Percentiles rank a stretch among this genome's conserved stretches.
phyloP scores from a whole-genome alignment of 495 filamentous ascomycete species.

The Astrothelium subdiscretum region DNA sequence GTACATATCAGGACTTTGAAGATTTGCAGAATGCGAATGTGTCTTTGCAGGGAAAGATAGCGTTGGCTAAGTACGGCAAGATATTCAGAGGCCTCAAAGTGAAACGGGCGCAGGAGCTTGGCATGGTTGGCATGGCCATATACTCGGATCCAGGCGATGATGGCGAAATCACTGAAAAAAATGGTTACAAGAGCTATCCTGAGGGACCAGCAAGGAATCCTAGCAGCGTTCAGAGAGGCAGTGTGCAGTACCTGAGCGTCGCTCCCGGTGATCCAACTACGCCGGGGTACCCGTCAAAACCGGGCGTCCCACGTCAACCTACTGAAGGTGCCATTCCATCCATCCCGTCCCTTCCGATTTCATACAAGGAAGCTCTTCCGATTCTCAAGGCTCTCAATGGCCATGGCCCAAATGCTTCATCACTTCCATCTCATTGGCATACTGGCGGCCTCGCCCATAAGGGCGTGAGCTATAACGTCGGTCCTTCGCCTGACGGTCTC shows the following conservation, averaged over 20 bases:
- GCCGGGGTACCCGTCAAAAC: conserved; percentile 87
- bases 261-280: conserved; percentile 68
- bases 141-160: conserved; percentile 89
- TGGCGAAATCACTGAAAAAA: conserved; percentile 64
- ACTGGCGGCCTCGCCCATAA: conserved; percentile 66
- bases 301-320: conserved; percentile 68
- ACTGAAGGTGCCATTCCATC: conserved; percentile 57
- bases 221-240: conserved; percentile 86
- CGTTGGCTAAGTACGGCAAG: conserved; percentile 72
- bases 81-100: conserved; percentile 89
- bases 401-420: conserved; percentile 63
- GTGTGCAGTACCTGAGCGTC: conserved; percentile 66
- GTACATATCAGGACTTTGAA: conserved; percentile 73
- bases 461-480: conserved; percentile 83
- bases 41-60: conserved; percentile 71
- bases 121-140: conserved; percentile 76
- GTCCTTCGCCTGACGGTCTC: conserved; percentile 66
- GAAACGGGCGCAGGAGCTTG: conserved; percentile 82
- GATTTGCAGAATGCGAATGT: conserved; percentile 69
- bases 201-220: conserved; percentile 79
- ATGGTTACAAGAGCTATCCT: conserved; percentile 73
- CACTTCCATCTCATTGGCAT: conserved; percentile 64
- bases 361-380: conserved; percentile 74
- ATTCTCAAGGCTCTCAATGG: conserved; percentile 83
- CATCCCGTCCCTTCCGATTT: conserved; percentile 89